Conservation (phyloP, 768 basidiomycete genomes). For the Suillus ampliporus region DNA sequence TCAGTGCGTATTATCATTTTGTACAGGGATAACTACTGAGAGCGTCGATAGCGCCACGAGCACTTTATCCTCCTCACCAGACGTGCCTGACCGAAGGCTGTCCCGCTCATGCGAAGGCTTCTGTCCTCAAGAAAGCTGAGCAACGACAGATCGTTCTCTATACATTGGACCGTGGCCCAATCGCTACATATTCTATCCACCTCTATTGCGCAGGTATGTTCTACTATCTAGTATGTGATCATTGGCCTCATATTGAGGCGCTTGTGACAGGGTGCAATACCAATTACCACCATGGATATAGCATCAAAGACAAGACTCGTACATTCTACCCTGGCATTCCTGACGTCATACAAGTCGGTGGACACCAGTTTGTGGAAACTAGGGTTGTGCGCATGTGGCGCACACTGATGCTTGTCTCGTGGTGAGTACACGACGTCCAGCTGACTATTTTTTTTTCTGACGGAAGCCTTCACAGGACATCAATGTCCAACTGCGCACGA, state of each 20-base stretch:
- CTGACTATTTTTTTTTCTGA: too few species aligned
- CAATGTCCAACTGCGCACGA: neutral
- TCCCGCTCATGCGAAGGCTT: neutral
- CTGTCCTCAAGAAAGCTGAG: constrained; percentile 3
- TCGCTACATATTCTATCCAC: constrained; percentile 1
- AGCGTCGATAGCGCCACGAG: neutral
- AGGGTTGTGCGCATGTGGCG: constrained; percentile 21
- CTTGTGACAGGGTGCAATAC: neutral
- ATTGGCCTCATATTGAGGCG: neutral
- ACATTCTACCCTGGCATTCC: neutral
- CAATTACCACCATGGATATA: neutral
- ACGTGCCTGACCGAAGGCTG: neutral
- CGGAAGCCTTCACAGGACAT: neutral
- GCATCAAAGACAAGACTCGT: neutral
- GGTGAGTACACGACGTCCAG: neutral
- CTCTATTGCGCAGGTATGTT: neutral
- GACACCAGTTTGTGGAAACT: constrained; percentile 34
- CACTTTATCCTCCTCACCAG: constrained; percentile 3
- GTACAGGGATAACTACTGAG: neutral
- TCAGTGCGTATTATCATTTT: neutral
- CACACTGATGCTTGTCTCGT: neutral
- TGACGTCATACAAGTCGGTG: constrained; percentile 26
- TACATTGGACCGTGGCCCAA: neutral
- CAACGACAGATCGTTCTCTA: neutral
- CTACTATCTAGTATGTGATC: neutral